Conservation (phyloP, 768 basidiomycete species). For the Filobasidium wieringae region DNA sequence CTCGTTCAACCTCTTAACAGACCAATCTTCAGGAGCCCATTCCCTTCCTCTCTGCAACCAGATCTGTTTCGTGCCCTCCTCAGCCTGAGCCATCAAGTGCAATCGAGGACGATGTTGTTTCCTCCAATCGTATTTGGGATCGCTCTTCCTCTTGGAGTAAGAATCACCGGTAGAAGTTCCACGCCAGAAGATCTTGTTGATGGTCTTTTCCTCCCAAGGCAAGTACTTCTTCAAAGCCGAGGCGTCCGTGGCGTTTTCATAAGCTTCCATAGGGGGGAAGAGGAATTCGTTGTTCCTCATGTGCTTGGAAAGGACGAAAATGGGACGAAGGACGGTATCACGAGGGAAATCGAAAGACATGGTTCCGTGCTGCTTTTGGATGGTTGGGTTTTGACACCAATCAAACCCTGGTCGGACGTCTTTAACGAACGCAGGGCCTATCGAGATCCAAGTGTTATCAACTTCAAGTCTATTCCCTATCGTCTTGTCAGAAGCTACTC, state of each 20-base stretch:
- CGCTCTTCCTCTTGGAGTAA: constrained; percentile 25
- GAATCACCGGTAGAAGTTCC: constrained; percentile 38
- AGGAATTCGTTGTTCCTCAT: constrained; percentile 31
- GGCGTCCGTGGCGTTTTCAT: constrained; percentile 26
- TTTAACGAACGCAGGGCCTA: constrained; percentile 32
- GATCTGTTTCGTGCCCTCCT: constrained; percentile 29
- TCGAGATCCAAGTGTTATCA: neutral
- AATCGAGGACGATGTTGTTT: constrained; percentile 37
- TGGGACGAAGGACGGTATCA: constrained; percentile 28
- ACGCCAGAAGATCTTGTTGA: constrained; percentile 39
- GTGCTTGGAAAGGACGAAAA: constrained; percentile 36
- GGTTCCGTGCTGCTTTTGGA: constrained; percentile 27
- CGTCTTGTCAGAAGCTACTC: neutral
- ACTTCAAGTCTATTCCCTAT: neutral
- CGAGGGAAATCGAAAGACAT: constrained; percentile 28
- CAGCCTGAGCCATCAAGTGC: constrained; percentile 32
- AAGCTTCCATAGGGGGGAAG: constrained; percentile 31
- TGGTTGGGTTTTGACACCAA: constrained; percentile 28
- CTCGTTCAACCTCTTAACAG: constrained; percentile 21
- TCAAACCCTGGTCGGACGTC: constrained; percentile 26
- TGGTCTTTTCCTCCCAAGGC: constrained; percentile 38
- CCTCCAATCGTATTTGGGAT: constrained; percentile 32
- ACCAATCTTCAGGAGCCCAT: constrained; percentile 30
- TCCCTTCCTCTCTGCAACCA: constrained; percentile 28
- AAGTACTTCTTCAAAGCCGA: constrained; percentile 18